phyloP scores from a whole-genome alignment of 2,329 filamentous ascomycete genomes.

The Cadophora sp. region DNA sequence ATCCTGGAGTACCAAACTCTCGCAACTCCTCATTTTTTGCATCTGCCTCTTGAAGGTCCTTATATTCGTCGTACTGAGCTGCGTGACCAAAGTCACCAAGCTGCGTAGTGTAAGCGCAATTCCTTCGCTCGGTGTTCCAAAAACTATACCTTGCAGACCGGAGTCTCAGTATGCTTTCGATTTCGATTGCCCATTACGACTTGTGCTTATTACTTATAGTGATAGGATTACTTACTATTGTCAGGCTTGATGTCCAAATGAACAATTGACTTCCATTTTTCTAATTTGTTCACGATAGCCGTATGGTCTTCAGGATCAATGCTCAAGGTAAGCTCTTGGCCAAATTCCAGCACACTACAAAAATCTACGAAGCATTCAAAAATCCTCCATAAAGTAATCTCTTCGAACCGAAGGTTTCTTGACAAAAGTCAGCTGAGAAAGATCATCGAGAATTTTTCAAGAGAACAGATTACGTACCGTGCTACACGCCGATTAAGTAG shows the following conservation, averaged over 20 bases:
- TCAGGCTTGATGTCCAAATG: slow-evolving; percentile 15
- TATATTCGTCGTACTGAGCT: not conserved
- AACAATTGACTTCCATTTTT: not conserved
- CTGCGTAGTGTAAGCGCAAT: not conserved
- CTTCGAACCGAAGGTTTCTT: not conserved
- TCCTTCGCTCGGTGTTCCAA: too few relatives aligned
- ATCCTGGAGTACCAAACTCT: not conserved
- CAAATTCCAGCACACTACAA: not conserved
- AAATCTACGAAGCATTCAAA: slow-evolving; percentile 17
- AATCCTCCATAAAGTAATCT: slow-evolving; percentile 17
- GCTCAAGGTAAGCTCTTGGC: not conserved
- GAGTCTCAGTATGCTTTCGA: not conserved
- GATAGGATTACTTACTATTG: slow-evolving; percentile 3
- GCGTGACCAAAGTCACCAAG: not conserved
- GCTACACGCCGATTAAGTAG: not conserved
- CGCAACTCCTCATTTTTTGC: not conserved
- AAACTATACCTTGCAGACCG: not conserved
- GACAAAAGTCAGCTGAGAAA: not conserved
- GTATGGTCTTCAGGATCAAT: not conserved
- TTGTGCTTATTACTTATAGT: not conserved
- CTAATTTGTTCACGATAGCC: not conserved
- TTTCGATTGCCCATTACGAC: not conserved
- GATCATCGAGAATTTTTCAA: not conserved
- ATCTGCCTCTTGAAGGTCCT: not conserved
- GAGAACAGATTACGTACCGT: not conserved